Evolutionary conservation across 768 basidiomycete species (phyloP).

Genomic region (Gautieria morchelliformis): DNA sequence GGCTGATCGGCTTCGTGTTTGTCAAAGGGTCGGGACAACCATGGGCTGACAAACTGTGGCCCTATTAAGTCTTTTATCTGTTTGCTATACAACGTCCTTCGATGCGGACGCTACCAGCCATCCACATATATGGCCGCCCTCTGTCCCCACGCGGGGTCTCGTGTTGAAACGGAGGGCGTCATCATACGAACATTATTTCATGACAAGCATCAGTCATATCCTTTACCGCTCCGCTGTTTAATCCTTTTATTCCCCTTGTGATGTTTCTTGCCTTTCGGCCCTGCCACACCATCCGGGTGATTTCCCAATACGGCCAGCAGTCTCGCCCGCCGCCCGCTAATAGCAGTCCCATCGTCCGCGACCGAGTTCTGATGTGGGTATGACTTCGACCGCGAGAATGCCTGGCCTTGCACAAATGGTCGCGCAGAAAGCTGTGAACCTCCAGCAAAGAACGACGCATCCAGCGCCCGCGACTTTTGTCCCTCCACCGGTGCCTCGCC

Average conservation of each 20-base stretch:
- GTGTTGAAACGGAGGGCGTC: too few species aligned
- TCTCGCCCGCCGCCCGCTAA: constrained; percentile 35
- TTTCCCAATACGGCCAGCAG: constrained; percentile 34
- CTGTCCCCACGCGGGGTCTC: too few species aligned
- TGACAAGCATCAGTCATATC: constrained; percentile 53
- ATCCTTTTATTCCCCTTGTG: constrained; percentile 74
- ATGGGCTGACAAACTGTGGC: too few species aligned
- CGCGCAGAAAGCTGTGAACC: constrained; percentile 41
- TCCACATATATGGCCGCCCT: too few species aligned
- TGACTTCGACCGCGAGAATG: constrained; percentile 51
- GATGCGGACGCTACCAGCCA: too few species aligned
- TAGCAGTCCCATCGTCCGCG: constrained; percentile 65
- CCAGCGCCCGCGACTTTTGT: constrained; percentile 60
- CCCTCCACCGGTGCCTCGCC: constrained; percentile 22
- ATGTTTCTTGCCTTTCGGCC: constrained; percentile 56
- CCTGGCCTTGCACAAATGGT: constrained; percentile 56
- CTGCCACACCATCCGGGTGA: constrained; percentile 23
- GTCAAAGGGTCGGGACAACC: too few species aligned
- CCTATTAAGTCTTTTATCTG: too few species aligned
- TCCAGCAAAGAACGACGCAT: constrained; percentile 73
- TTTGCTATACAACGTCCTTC: too few species aligned
- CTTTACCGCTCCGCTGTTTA: constrained; percentile 89
- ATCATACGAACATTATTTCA: too few species aligned
- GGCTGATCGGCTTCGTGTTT: too few species aligned
- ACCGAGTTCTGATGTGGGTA: constrained; percentile 83